These are phyloP conservation scores for Neonectria sp. DNA, from an alignment of 2,329 filamentous ascomycete species.

Conservation along the genomic window DNA sequence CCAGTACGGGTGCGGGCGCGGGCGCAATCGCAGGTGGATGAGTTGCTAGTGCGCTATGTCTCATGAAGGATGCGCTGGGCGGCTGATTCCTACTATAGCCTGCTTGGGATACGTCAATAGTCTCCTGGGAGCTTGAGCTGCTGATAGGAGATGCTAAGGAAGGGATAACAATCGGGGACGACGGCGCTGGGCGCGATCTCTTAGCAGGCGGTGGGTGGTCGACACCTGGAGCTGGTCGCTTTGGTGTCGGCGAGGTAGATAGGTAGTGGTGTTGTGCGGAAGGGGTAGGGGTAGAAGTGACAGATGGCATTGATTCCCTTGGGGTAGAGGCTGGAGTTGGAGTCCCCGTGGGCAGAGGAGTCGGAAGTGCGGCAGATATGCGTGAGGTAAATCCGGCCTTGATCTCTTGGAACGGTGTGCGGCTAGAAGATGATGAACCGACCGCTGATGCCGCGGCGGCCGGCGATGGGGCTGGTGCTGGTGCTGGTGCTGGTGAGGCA, in stretches of 20 bases:
- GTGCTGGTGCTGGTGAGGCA: constrained; percentile 2
- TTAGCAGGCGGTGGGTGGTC: too few species aligned
- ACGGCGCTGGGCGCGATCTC: too few species aligned
- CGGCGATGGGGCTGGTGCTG: too few species aligned
- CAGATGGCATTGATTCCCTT: not conserved
- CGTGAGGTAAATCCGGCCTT: not conserved
- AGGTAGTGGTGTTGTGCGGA: not conserved
- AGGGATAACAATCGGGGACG: too few species aligned
- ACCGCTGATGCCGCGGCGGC: constrained; percentile 1
- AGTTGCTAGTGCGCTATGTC: too few species aligned
- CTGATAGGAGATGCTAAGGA: too few species aligned
- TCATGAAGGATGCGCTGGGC: not conserved
- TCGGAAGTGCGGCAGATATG: not conserved
- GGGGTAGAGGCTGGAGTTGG: not conserved
- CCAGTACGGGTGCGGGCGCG: too few species aligned
- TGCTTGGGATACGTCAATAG: not conserved
- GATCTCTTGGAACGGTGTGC: not conserved
- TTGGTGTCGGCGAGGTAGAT: too few species aligned
- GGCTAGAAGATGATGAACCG: constrained; percentile 5
- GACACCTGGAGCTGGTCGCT: too few species aligned
- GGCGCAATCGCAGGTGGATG: too few species aligned
- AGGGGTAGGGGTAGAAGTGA: not conserved
- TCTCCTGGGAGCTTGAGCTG: not conserved
- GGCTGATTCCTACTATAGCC: not conserved
- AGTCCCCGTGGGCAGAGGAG: not conserved